A percentile compares a stretch with the other conserved stretches of the same genome.
phyloP scores from a whole-genome alignment of 495 filamentous ascomycete genomes.

The Trichoderma asperelloides region DNA sequence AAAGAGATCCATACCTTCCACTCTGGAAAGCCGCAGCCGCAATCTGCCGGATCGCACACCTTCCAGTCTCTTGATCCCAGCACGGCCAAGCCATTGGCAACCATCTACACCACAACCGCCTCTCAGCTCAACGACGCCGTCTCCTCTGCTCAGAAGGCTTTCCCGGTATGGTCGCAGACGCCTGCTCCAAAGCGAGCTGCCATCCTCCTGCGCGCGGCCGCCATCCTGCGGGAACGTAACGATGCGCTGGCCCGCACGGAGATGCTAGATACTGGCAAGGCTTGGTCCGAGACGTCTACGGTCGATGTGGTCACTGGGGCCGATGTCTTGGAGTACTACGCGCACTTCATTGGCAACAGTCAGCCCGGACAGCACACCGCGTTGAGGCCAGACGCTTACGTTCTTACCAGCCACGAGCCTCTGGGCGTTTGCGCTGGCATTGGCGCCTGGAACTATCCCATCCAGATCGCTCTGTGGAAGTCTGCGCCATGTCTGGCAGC shows the following conservation, averaged over 20 bases:
- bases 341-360: slow-evolving; percentile 25
- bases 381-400: slow-evolving; percentile 61
- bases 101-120: slow-evolving; percentile 57
- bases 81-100: slow-evolving; percentile 52
- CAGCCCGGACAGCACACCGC: slow-evolving; percentile 66
- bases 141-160: slow-evolving; percentile 48
- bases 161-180: slow-evolving; percentile 47
- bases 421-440: slow-evolving; percentile 72
- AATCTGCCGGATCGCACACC: slow-evolving; percentile 45
- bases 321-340: slow-evolving; percentile 24
- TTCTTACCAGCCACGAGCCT: slow-evolving; percentile 66
- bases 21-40: slow-evolving; percentile 50
- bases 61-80: slow-evolving; percentile 64
- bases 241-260: slow-evolving; percentile 18
- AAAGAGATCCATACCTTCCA: slow-evolving; percentile 49
- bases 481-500: slow-evolving; percentile 73
- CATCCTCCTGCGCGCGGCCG: slow-evolving; percentile 44
- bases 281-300: slow-evolving; percentile 11
- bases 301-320: slow-evolving; percentile 38
- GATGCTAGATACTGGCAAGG: slow-evolving; percentile 1
- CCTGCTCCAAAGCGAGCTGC: slow-evolving; percentile 32
- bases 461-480: slow-evolving; percentile 84
- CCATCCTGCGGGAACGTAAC: slow-evolving; percentile 34
- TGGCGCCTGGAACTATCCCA: slow-evolving; percentile 79
- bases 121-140: slow-evolving; percentile 56